These are phyloP conservation scores for Monsonia emarginata DNA, from an alignment of 441 rosid genomes.

Conservation along the genomic window DNA sequence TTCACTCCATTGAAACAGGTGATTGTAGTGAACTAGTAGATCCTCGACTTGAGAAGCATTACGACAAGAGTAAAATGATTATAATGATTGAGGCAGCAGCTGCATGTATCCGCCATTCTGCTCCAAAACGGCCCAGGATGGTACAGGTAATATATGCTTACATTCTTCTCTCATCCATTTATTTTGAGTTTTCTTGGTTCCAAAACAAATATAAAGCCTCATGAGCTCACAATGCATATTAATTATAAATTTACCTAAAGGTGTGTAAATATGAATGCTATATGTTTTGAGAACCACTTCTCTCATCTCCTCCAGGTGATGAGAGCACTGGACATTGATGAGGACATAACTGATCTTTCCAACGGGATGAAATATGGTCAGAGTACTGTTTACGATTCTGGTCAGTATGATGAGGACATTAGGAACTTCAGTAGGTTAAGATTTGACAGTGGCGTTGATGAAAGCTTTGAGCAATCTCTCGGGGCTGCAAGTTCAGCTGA, in stretches of 20 bases:
- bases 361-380: conserved; percentile 89
- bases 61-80: conserved; percentile 53
- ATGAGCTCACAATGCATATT: neutral
- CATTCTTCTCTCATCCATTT: neutral
- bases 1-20: conserved; percentile 48
- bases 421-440: conserved; percentile 78
- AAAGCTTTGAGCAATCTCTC: neutral
- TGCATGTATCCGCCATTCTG: conserved; percentile 76
- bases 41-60: conserved; percentile 52
- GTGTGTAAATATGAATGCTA: neutral
- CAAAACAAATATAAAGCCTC: neutral
- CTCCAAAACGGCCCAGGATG: conserved; percentile 78
- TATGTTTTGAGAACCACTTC: neutral
- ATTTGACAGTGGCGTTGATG: conserved; percentile 38
- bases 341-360: conserved; percentile 53
- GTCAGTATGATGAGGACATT: conserved; percentile 72
- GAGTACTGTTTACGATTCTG: conserved; percentile 66
- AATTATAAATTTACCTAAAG: neutral
- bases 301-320: conserved; percentile 44
- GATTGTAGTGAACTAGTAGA: conserved; percentile 48
- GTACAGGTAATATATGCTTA: conserved; percentile 46
- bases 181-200: neutral
- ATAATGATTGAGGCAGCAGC: conserved; percentile 75
- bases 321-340: conserved; percentile 57
- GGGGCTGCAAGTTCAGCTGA: neutral